Evolutionary conservation across 768 basidiomycete species (phyloP), one percentile per base, ranked within the genome.

Genomic region (Ephemerocybe angulata): DNA sequence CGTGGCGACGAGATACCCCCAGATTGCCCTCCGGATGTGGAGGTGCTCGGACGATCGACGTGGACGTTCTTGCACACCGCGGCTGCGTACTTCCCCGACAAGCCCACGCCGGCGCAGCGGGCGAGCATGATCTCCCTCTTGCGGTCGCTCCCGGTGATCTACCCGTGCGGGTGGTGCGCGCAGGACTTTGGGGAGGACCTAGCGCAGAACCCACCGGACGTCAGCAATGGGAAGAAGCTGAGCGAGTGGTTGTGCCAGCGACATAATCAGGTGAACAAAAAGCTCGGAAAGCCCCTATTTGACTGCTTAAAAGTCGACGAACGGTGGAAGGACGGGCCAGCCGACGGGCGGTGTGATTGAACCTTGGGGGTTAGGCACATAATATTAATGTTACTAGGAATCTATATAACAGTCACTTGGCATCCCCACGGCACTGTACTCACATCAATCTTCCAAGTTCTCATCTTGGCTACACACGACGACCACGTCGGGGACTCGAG

Each of bases 21-120:
- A 4, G 76, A 89, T 53, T 98, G 96, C 66, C 96, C 96, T 12
- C 86, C 94, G 0, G 95, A 98, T 69, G 86, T 87, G 42, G 92
- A 94, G 65, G 78, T 84, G 55, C 86, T 98, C 47, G 96, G 96
- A 2, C 84, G 85, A 47, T 88, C 95, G 42, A 96, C 96, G 1
- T 98, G 96, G 96, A 88, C 93, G 15, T 98, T 98, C 80, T 77
- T 98, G 29, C 96, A 98, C 65, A 87, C 93, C 8, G 88, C 96
- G 4, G 95, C 94, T 0, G 93, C 96, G 21, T 97, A 98, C 71
- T 98, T 94, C 72, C 94, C 96, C 25, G 83, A 87, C n/a, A 71
- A 74, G 15, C 92, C 96, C 1, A 83, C 86, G 0, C 76, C 84
- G 1, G 72, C 74, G 5, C 92, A 96, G 62, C 86, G 89, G 54